Percentiles rank a stretch among this genome's conserved stretches.
Evolutionary conservation across 371 early-diverging fungal species (phyloP).

Genomic region (Massospora cicadina): DNA sequence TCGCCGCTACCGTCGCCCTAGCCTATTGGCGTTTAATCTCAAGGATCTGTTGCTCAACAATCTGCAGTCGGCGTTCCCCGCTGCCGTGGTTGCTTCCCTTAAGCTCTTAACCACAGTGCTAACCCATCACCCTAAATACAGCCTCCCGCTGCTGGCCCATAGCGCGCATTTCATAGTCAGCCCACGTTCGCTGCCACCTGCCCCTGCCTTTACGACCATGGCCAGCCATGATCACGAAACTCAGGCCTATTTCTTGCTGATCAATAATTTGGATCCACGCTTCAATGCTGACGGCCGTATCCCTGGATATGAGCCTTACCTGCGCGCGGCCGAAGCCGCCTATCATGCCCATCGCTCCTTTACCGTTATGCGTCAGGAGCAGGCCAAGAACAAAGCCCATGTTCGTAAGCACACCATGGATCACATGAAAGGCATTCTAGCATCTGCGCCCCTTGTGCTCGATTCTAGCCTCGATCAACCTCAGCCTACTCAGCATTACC

Average conservation of each 20-base stretch:
- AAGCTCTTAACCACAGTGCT: conserved; percentile 61
- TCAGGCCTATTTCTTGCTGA: conserved; percentile 4
- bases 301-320: conserved; percentile 9
- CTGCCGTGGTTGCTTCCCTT: conserved; percentile 64
- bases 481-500: conserved; percentile 20
- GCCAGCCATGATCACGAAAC: conserved; percentile 6
- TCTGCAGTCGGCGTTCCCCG: conserved; percentile 45
- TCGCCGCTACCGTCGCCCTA: not conserved
- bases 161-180: not conserved
- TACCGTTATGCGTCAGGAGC: not conserved
- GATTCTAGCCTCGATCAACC: conserved; percentile 12
- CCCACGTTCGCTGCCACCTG: not conserved
- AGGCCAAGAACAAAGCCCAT: conserved; percentile 8
- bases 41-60: conserved; percentile 59
- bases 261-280: conserved; percentile 9
- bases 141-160: conserved; percentile 39
- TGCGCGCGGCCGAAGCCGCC: not conserved
- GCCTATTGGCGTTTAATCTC: conserved; percentile 17
- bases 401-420: not conserved
- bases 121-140: conserved; percentile 50
- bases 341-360: not conserved
- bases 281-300: conserved; percentile 5
- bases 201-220: conserved; percentile 22
- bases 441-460: not conserved
- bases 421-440: no score